Base-by-base conservation (phyloP, 805 yeast genomes). In the Lipomyces lipofer region DNA sequence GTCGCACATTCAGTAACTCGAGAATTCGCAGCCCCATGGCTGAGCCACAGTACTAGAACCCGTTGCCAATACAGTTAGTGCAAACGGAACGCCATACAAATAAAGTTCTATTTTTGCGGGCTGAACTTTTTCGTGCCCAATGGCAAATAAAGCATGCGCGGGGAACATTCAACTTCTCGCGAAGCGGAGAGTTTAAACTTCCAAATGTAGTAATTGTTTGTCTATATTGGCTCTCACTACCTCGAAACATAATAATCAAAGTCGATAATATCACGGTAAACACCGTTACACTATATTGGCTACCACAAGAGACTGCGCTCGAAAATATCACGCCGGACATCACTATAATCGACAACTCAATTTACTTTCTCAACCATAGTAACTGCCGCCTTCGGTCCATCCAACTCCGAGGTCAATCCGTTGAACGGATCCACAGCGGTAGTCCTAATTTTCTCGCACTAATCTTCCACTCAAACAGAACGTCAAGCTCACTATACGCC, bases 401-500 rank as follows among this genome's bases (percentile, higher is more conserved):
- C 38, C 38, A 33, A 15, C 19, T 33, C 38, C 19, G 38, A 33
- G 1, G 38, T 33, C 0, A 33, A 8, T 9, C 38, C 38, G 9
- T 33, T 33, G 9, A 43, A 43, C 1, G 21, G 36, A 25, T 43
- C 36, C 13, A 30, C 47, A 27, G n/a, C 9, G 7, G 51, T 46
- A 12, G 33, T 19, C 32, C n/a, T 35, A 50, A 52, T 17, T 52
- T 39, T 27, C 52, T 25, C 2, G 56, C 56, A 1, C 47, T 13
- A 6, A 52, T 36, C 4, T 27, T 12, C 12, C 25, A 8, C 21
- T 28, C 43, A 68, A 82, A 83, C 69, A 83, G 69, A 49, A 71
- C 69, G 67, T 82, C 86, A 64, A 83, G 70, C 63, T 83, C 86
- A 44, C 81, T 83, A 64, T 73, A 81, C 0, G 86, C 79, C 66